phyloP scores from a whole-genome alignment of 768 basidiomycete genomes.

The Leccinum aurantiacum region DNA sequence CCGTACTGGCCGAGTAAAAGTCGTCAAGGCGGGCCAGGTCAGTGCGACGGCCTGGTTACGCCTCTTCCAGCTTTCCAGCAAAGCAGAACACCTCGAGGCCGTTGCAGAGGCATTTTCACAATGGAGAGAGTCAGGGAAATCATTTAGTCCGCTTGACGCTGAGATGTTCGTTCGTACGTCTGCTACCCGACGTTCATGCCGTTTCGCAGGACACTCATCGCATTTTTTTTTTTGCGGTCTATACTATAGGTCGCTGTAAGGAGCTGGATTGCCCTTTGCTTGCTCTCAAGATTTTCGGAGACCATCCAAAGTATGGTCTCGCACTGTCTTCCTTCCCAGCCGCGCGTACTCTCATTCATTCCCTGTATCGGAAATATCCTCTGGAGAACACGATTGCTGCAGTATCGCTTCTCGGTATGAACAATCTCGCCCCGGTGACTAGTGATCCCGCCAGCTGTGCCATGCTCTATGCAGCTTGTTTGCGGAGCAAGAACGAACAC shows the following conservation, averaged over 20 bases:
- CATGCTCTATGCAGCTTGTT: slow-evolving; percentile 57
- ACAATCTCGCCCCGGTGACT: slow-evolving; percentile 52
- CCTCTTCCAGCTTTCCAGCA: slow-evolving; percentile 50
- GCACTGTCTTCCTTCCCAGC: slow-evolving; percentile 46
- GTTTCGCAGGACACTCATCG: neutral
- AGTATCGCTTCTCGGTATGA: slow-evolving; percentile 53
- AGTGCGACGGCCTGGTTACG: slow-evolving; percentile 50
- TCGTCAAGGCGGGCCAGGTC: slow-evolving; percentile 36
- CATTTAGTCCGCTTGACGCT: slow-evolving; percentile 39
- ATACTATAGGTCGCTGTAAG: slow-evolving; percentile 54
- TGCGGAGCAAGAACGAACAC: slow-evolving; percentile 43
- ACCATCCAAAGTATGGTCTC: slow-evolving; percentile 62
- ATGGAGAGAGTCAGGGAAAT: slow-evolving; percentile 47
- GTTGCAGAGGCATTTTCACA: slow-evolving; percentile 48
- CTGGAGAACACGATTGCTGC: slow-evolving; percentile 50
- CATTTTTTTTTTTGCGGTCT: neutral
- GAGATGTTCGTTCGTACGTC: slow-evolving; percentile 58
- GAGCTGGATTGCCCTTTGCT: slow-evolving; percentile 55
- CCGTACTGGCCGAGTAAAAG: slow-evolving; percentile 30
- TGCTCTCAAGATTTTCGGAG: slow-evolving; percentile 59
- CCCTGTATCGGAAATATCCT: slow-evolving; percentile 48
- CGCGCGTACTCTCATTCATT: slow-evolving; percentile 57
- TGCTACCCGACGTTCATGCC: neutral
- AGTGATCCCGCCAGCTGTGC: slow-evolving; percentile 58
- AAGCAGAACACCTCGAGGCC: slow-evolving; percentile 47